phyloP scores from a whole-genome alignment of 495 filamentous ascomycete genomes.

The Aspergillus ostianus region DNA sequence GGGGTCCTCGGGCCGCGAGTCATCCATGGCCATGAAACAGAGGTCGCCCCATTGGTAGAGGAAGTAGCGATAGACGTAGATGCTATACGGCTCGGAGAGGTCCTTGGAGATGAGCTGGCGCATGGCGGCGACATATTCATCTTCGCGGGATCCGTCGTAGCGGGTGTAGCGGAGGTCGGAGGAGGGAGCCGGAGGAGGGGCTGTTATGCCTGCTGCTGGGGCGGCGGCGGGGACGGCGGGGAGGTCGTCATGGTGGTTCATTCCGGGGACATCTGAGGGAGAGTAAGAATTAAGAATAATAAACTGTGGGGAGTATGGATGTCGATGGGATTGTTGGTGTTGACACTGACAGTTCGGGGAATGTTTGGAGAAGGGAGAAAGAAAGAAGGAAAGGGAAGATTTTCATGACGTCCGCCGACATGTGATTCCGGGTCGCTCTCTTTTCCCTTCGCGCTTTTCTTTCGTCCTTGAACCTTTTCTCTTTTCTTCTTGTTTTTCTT shows the following conservation, averaged over 20 bases:
- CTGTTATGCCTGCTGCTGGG: neutral
- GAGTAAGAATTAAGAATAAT: neutral
- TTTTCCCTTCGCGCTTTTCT: neutral
- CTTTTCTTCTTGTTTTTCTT: neutral
- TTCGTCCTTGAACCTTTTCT: constrained; percentile 1
- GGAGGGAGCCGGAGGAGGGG: neutral
- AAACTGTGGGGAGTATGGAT: neutral
- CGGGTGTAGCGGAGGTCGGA: constrained; percentile 71
- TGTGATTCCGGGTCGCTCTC: constrained; percentile 28
- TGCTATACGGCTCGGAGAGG: constrained; percentile 97
- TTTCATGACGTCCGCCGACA: constrained; percentile 23
- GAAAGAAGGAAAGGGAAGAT: constrained; percentile 6
- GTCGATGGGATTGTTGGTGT: constrained; percentile 7
- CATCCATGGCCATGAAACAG: constrained; percentile 84
- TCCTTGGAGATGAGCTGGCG: constrained; percentile 93
- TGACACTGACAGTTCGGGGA: constrained; percentile 2
- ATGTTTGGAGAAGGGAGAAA: constrained; percentile 13
- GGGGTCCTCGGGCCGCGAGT: constrained; percentile 29
- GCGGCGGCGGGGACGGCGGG: constrained; percentile 3
- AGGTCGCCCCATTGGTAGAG: constrained; percentile 97
- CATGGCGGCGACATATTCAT: constrained; percentile 80
- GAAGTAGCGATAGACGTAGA: constrained; percentile 99
- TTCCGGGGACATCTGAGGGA: constrained; percentile 20
- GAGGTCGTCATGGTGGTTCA: constrained; percentile 30
- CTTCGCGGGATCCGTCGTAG: constrained; percentile 77